Evolutionary conservation across 306 rosid genomes (phyloP).

Genomic region (Citrullus colocynthis): DNA sequence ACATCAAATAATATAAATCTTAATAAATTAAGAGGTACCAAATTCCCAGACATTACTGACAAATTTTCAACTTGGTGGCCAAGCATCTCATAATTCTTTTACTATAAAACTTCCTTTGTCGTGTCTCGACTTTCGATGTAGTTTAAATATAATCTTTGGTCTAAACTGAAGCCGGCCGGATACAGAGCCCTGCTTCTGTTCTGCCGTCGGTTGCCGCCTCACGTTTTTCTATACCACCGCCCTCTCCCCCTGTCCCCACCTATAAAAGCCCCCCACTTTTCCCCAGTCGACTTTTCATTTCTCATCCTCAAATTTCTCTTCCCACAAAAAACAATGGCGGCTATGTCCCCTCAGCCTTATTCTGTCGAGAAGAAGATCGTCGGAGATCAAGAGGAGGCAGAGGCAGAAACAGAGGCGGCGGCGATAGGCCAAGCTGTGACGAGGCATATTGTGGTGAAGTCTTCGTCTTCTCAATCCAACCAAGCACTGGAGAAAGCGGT

Average conservation of each 20-base stretch:
- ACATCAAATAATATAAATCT: neutral
- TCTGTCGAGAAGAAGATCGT: neutral
- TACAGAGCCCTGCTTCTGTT: neutral
- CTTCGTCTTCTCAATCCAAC: conserved; percentile 2
- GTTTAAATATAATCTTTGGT: neutral
- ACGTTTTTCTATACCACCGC: neutral
- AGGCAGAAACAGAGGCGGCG: neutral
- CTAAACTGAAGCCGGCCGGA: neutral
- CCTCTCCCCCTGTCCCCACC: neutral
- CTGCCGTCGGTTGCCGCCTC: neutral
- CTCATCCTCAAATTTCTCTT: neutral
- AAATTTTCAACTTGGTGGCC: neutral
- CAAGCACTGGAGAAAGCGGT: conserved; percentile 21
- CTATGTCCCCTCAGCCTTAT: neutral
- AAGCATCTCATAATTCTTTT: neutral
- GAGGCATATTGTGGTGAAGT: conserved; percentile 18
- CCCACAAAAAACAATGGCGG: neutral
- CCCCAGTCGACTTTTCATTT: neutral
- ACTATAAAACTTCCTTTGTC: neutral
- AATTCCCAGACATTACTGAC: neutral
- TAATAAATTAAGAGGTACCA: neutral
- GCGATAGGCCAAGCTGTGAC: conserved; percentile 6
- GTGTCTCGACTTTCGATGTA: neutral
- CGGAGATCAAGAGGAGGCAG: conserved; percentile 1
- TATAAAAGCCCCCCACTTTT: neutral